Conservation (phyloP, 2,329 filamentous ascomycete genomes). For the Coniella lustricola region DNA sequence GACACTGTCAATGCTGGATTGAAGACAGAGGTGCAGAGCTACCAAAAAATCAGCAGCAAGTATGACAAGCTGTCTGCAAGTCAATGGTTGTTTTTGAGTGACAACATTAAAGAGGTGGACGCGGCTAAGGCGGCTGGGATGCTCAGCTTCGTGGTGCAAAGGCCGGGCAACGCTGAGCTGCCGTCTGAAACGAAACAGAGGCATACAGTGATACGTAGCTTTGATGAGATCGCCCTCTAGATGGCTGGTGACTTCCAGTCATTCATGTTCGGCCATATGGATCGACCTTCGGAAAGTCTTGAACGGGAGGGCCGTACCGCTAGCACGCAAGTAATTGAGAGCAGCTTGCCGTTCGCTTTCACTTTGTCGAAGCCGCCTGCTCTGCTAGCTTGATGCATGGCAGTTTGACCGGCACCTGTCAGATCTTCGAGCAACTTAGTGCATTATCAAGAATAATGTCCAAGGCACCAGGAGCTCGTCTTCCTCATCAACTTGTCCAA, state of each 20-base stretch:
- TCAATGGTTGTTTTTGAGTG: conserved; percentile 71
- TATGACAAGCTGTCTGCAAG: conserved; percentile 37
- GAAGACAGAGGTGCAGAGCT: conserved; percentile 63
- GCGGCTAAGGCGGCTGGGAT: conserved; percentile 58
- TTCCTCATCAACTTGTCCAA: too few relatives aligned
- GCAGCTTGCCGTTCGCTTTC: too few relatives aligned
- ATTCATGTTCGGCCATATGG: not conserved
- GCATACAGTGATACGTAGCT: conserved; percentile 25
- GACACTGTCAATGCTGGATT: conserved; percentile 75
- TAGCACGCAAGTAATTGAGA: too few relatives aligned
- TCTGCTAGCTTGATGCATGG: too few relatives aligned
- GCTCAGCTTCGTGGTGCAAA: conserved; percentile 52
- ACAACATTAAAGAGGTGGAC: conserved; percentile 65
- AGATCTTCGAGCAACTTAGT: too few relatives aligned
- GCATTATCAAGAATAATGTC: too few relatives aligned
- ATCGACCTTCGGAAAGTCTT: not conserved
- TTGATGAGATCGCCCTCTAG: conserved; percentile 23
- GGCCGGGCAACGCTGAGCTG: conserved; percentile 65
- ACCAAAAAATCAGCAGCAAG: conserved; percentile 53
- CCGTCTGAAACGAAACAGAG: conserved; percentile 30
- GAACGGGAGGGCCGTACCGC: too few relatives aligned
- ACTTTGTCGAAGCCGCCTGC: too few relatives aligned
- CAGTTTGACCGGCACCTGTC: too few relatives aligned
- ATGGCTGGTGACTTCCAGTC: not conserved
- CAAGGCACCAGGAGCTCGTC: too few relatives aligned